Evolutionary conservation across 202 grass and related monocot species (phyloP).

Genomic region (Digitaria exilis): DNA sequence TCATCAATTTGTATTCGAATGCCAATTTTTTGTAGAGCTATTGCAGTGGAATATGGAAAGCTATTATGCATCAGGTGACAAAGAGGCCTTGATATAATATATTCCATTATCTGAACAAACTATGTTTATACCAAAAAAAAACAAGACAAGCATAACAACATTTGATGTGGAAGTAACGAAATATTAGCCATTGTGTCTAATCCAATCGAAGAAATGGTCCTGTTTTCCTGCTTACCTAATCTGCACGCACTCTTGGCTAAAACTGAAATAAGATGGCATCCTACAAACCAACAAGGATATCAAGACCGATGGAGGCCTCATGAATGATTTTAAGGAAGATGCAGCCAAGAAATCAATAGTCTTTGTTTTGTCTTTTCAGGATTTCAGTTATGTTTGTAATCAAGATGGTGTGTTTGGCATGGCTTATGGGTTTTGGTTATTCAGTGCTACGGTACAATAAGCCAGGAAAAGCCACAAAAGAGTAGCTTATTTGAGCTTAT

Average conservation of each 20-base stretch:
- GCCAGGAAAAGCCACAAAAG: too few species aligned
- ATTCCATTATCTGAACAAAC: too few species aligned
- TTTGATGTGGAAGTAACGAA: slow-evolving; percentile 16
- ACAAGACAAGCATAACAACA: neutral
- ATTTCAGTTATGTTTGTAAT: neutral
- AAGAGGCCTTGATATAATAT: neutral
- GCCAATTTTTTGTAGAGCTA: neutral
- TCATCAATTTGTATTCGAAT: slow-evolving; percentile 11
- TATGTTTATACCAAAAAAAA: neutral
- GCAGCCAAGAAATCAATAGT: neutral
- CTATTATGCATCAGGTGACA: neutral
- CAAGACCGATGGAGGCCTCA: neutral
- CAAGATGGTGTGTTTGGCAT: too few species aligned
- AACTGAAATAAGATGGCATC: neutral
- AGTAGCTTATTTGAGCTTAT: too few species aligned
- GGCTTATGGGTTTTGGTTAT: too few species aligned
- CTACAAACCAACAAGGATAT: neutral
- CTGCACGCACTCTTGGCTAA: neutral
- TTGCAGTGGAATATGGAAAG: neutral
- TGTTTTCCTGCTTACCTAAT: neutral
- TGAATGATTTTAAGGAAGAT: neutral
- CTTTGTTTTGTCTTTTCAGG: neutral
- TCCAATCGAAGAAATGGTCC: neutral
- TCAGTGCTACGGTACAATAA: too few species aligned
- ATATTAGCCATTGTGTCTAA: neutral